phyloP scores from a whole-genome alignment of 371 early-diverging fungal genomes.

The Smittium mucronatum region DNA sequence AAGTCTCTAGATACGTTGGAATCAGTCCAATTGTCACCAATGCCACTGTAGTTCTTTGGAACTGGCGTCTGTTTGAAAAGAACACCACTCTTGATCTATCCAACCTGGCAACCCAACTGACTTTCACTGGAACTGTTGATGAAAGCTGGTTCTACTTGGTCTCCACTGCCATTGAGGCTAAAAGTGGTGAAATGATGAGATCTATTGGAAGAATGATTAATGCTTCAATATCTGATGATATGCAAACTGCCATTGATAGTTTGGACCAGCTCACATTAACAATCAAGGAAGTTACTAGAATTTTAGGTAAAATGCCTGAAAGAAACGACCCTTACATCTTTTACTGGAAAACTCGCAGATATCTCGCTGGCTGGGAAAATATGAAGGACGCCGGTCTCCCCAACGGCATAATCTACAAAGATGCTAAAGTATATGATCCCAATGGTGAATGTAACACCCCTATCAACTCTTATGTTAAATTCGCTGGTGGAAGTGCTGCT shows the following conservation, averaged over 20 bases:
- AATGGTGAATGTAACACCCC: conserved; percentile 58
- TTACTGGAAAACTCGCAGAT: conserved; percentile 85
- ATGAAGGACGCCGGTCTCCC: conserved; percentile 75
- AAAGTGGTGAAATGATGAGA: conserved; percentile 63
- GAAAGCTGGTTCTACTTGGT: conserved; percentile 95
- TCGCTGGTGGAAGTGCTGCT: conserved; percentile 91
- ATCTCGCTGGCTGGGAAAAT: conserved; percentile 87
- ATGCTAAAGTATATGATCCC: conserved; percentile 28
- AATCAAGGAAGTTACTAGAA: conserved; percentile 44
- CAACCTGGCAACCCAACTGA: conserved; percentile 68
- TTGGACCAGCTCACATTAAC: conserved; percentile 42
- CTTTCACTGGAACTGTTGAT: conserved; percentile 79
- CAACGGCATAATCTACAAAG: conserved; percentile 63
- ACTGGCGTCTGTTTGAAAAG: conserved; percentile 66
- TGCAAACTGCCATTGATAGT: conserved; percentile 34
- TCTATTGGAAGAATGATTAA: conserved; percentile 42
- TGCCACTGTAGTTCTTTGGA: conserved; percentile 80
- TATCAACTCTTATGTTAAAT: conserved; percentile 43
- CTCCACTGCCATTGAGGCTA: conserved; percentile 77
- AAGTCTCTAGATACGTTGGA: conserved; percentile 62
- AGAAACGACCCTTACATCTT: conserved; percentile 90
- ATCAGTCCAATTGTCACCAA: conserved; percentile 79
- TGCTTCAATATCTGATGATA: conserved; percentile 40
- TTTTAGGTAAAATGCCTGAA: conserved; percentile 79
- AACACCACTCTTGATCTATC: conserved; percentile 23